Conservation (phyloP, 129 eudicot species). For the Centaurea solstitialis region DNA sequence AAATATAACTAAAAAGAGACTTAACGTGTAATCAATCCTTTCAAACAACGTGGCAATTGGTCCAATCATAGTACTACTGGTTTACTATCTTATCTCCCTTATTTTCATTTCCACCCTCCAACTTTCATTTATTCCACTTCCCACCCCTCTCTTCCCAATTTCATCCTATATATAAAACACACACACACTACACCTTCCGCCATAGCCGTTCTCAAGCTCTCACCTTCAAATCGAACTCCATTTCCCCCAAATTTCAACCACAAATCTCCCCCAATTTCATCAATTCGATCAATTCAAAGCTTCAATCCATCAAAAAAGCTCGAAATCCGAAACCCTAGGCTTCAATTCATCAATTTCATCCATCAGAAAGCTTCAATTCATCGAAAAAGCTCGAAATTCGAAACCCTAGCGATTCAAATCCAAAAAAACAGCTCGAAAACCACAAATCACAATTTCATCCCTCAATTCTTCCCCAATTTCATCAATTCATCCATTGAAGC, state of each 20-base stretch:
- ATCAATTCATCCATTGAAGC: too few species aligned
- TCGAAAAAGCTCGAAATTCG: too few species aligned
- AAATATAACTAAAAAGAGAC: not conserved
- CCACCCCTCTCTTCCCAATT: not conserved
- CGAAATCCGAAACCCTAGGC: too few species aligned
- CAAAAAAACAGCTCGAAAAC: too few species aligned
- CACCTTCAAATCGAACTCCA: conserved; percentile 3
- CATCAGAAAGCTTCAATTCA: too few species aligned
- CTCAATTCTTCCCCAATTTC: too few species aligned
- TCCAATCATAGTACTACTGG: conserved; percentile 29
- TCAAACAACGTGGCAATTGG: conserved; percentile 33
- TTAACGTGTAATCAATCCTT: conserved; percentile 35
- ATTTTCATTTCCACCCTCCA: not conserved
- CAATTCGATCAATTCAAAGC: too few species aligned
- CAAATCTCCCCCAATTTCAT: not conserved
- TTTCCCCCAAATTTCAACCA: not conserved
- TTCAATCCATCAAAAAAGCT: too few species aligned
- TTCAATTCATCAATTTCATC: too few species aligned
- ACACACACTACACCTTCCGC: conserved; percentile 15
- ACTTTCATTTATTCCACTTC: not conserved
- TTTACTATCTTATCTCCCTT: not conserved
- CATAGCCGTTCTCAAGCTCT: not conserved
- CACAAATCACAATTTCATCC: too few species aligned
- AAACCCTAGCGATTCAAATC: too few species aligned
- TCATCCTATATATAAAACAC: conserved; percentile 20